These are phyloP conservation scores for Heterobasidion annosum DNA, from an alignment of 1,284 basidiomycete species.

Conservation along the genomic window DNA sequence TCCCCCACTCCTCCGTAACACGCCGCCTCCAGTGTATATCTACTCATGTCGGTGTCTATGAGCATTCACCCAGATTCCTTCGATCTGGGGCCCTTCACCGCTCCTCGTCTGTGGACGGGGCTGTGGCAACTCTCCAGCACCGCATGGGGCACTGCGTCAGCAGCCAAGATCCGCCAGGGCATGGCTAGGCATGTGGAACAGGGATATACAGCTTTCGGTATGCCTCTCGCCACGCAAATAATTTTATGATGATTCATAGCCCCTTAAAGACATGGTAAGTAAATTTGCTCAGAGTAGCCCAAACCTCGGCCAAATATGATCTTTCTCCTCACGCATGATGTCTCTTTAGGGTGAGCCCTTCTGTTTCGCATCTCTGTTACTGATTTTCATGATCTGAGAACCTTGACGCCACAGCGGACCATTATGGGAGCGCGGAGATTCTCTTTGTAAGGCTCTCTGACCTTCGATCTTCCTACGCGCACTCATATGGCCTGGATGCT, in stretches of 20 bases:
- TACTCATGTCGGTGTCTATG: background rate
- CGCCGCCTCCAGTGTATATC: background rate
- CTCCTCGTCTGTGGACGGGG: slow-evolving; percentile 66
- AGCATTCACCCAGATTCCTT: slow-evolving; percentile 39
- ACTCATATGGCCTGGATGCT: slow-evolving; percentile 9
- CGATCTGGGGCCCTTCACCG: slow-evolving; percentile 46
- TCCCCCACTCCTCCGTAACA: too few species aligned
- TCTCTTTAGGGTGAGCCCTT: background rate
- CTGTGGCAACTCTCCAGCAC: slow-evolving; percentile 79
- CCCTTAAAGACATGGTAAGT: slow-evolving; percentile 29
- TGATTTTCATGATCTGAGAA: background rate
- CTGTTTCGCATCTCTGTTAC: background rate
- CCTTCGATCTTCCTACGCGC: background rate
- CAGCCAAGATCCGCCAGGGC: slow-evolving; percentile 52
- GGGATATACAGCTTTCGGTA: slow-evolving; percentile 71
- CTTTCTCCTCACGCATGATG: background rate
- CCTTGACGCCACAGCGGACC: slow-evolving; percentile 50
- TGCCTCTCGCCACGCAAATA: slow-evolving; percentile 9
- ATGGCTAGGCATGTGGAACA: slow-evolving; percentile 56
- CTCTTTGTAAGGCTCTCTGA: slow-evolving; percentile 47
- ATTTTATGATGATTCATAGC: background rate
- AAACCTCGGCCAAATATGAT: background rate
- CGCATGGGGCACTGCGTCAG: slow-evolving; percentile 71
- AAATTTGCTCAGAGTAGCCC: background rate
- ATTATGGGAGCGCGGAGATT: slow-evolving; percentile 74